Base-by-base conservation (phyloP, 208 protist genomes). In the Acanthamoeba pearcei region DNA sequence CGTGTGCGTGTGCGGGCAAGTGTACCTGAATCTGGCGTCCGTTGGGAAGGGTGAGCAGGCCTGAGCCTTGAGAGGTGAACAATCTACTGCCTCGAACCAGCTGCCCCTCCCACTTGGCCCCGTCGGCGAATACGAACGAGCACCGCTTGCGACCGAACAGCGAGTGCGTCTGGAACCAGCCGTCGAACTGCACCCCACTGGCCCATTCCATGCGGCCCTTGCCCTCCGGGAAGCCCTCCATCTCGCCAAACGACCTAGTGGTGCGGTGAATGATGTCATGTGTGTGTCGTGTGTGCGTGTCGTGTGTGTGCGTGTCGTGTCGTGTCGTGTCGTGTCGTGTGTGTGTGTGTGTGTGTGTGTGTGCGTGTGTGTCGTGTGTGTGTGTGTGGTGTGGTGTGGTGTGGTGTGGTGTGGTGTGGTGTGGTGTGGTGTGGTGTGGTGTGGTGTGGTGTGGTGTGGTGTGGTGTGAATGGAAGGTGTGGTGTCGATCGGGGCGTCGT, bases 21-120 rank as follows among this genome's bases (percentile, higher is more conserved):
- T 9, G 42, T 9, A 42, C 38, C 38, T 42, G 38, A 1, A 9
- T 46, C 42, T 46, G 42, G 0, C 2, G 42, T 4, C 42, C 3
- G 42, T 46, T 9, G 42, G 42, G 57, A 0, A 64, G 57, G 5
- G 57, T 64, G 22, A 64, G 24, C 57, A 27, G 24, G 57, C 57
- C 57, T 13, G 0, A 1, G 57, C 57, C 57, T 1, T 0, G 0
- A 1, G 46, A 51, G 5, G 1, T 2, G 22, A 0, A 64, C 3
- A 17, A 4, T 0, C 1, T n/a, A 6, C 0, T 0, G 57, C 57
- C 57, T 2, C 0, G 0, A 10, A 17, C 0, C 57, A 64, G 2
- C 24, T 27, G 22, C 5, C 57, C 57, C 8, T 64, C 57, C 57
- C 57, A 64, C 22, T 27, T 17, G 22, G 57, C 57, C 22, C 57